Evolutionary conservation across 345 rosid species (phyloP).

Genomic region (Rhizophora apiculata): DNA sequence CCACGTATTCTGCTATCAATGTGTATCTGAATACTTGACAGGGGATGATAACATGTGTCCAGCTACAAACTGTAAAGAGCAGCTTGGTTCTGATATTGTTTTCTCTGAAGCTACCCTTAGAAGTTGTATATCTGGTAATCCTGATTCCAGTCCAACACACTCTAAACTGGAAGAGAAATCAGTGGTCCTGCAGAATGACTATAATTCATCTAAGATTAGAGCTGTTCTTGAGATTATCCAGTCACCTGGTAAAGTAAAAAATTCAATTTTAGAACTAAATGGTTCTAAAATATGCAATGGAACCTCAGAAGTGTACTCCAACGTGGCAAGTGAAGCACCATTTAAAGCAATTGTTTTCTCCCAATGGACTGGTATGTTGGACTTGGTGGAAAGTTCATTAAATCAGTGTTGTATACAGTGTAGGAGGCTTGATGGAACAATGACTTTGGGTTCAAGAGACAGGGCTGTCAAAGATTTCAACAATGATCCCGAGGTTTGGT

Average conservation of each 20-base stretch:
- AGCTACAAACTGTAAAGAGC: conserved; percentile 58
- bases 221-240: conserved; percentile 66
- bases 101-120: conserved; percentile 73
- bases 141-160: conserved; percentile 34
- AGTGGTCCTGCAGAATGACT: conserved; percentile 46
- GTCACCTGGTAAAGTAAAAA: conserved; percentile 36
- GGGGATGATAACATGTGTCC: conserved; percentile 90
- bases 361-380: conserved; percentile 94
- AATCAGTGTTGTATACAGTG: conserved; percentile 43
- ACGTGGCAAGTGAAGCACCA: conserved; percentile 39
- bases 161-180: conserved; percentile 38
- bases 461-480: conserved; percentile 82
- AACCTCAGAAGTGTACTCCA: conserved; percentile 31
- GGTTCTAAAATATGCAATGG: conserved; percentile 28
- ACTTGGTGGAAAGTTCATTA: conserved; percentile 65
- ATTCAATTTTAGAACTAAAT: conserved; percentile 32
- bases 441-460: conserved; percentile 75
- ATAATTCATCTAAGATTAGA: conserved; percentile 70
- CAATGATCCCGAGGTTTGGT: conserved; percentile 64
- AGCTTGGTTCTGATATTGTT: conserved; percentile 64
- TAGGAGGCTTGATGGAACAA: conserved; percentile 91
- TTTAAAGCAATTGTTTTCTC: conserved; percentile 81
- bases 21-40: conserved; percentile 68
- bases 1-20: conserved; percentile 87
- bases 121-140: conserved; percentile 44